phyloP scores from a whole-genome alignment of 257 asterid species.

The Eustoma russellianum region DNA sequence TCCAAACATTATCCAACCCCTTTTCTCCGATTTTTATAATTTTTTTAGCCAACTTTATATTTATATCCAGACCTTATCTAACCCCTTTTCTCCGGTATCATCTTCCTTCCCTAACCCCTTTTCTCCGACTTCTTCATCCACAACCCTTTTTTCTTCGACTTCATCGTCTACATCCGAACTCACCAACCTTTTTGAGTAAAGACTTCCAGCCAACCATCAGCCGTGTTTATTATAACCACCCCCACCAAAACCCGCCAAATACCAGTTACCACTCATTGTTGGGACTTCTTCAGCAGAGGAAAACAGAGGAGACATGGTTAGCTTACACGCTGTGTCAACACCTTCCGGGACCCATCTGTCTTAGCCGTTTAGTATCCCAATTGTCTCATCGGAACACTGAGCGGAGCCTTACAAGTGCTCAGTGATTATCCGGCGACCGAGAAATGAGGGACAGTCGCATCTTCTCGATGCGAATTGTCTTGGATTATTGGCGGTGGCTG shows the following conservation, averaged over 20 bases:
- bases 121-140: constrained; percentile 26
- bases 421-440: constrained; percentile 71
- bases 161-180: constrained; percentile 24
- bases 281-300: constrained; percentile 60
- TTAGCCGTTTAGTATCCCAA: constrained; percentile 82
- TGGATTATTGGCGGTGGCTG: constrained; percentile 85
- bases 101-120: constrained; percentile 23
- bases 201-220: constrained; percentile 26
- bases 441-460: constrained; percentile 68
- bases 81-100: constrained; percentile 27
- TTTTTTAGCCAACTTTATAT: too few species aligned
- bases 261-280: constrained; percentile 49
- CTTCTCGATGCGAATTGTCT: constrained; percentile 92
- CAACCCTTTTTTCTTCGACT: constrained; percentile 18
- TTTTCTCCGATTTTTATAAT: too few species aligned
- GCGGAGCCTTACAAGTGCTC: constrained; percentile 57
- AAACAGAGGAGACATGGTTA: constrained; percentile 85
- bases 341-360: constrained; percentile 76
- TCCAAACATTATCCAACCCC: constrained; percentile 8
- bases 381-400: constrained; percentile 65
- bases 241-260: constrained; percentile 17
- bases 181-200: constrained; percentile 27
- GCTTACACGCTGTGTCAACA: constrained; percentile 40
- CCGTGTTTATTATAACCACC: constrained; percentile 15
- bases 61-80: too few species aligned